Conservation (phyloP, 805 yeast species). For the Schizosaccharomyces osmophilus region DNA sequence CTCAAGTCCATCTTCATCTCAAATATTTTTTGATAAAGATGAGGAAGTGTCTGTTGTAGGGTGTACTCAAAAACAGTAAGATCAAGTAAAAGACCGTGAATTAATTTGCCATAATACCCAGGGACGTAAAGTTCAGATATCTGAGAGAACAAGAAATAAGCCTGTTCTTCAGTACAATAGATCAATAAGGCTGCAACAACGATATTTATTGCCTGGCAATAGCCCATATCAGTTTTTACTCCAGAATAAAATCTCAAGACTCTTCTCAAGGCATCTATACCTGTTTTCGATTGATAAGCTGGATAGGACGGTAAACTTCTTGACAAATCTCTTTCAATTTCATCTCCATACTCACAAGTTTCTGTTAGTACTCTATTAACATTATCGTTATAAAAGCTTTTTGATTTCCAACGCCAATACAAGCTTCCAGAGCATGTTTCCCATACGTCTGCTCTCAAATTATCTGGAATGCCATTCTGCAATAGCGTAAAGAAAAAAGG, state of each 20-base stretch:
- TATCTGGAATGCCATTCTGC: slow-evolving; percentile 81
- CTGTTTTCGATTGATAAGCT: slow-evolving; percentile 71
- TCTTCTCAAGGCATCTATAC: slow-evolving; percentile 60
- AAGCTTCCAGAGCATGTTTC: slow-evolving; percentile 74
- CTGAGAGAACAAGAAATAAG: slow-evolving; percentile 70
- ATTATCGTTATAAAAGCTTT: slow-evolving; percentile 31
- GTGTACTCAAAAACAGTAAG: slow-evolving; percentile 81
- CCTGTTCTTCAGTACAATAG: slow-evolving; percentile 82
- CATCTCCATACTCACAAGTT: slow-evolving; percentile 39
- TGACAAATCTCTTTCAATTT: slow-evolving; percentile 84
- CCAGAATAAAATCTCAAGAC: slow-evolving; percentile 87
- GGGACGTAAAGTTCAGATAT: slow-evolving; percentile 73
- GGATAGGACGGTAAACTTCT: slow-evolving; percentile 88
- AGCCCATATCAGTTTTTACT: slow-evolving; percentile 92
- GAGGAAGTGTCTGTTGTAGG: slow-evolving; percentile 73
- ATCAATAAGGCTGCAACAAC: slow-evolving; percentile 27
- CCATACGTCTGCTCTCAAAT: slow-evolving; percentile 90
- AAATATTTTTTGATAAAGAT: slow-evolving; percentile 59
- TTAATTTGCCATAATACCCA: slow-evolving; percentile 86
- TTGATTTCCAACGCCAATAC: slow-evolving; percentile 40
- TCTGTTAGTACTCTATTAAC: slow-evolving; percentile 19
- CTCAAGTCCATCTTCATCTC: slow-evolving; percentile 71
- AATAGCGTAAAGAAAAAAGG: slow-evolving; percentile 59
- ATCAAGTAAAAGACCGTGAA: slow-evolving; percentile 90
- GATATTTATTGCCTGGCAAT: slow-evolving; percentile 97